These are phyloP conservation scores for Microbotryomycetes sp. DNA, from an alignment of 1,284 basidiomycete species.

Conservation along the genomic window DNA sequence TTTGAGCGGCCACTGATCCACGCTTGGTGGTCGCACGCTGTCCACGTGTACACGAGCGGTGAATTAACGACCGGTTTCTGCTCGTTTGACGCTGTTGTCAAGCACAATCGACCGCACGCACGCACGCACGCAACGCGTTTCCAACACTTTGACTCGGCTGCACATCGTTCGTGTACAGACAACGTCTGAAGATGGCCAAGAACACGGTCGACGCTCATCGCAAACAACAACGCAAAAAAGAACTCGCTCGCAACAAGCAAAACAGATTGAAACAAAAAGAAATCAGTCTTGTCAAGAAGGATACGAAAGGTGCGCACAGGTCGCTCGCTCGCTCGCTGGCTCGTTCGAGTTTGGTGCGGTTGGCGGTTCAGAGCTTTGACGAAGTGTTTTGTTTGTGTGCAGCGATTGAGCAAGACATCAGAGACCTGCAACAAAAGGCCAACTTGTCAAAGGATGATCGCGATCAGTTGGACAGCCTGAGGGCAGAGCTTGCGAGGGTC, in stretches of 20 bases:
- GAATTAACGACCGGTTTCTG: too few species aligned
- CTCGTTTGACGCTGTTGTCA: too few species aligned
- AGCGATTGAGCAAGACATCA: slow-evolving; percentile 34
- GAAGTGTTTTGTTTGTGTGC: not conserved
- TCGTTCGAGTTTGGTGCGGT: not conserved
- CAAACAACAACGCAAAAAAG: slow-evolving; percentile 39
- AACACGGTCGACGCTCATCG: slow-evolving; percentile 41
- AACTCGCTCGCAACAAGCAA: slow-evolving; percentile 39
- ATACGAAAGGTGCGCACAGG: slow-evolving; percentile 19
- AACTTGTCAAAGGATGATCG: slow-evolving; percentile 34
- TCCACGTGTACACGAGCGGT: too few species aligned
- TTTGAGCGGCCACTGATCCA: too few species aligned
- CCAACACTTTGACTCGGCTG: too few species aligned
- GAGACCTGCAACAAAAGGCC: slow-evolving; percentile 17
- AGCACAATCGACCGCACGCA: too few species aligned
- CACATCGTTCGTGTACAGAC: too few species aligned
- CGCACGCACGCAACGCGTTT: too few species aligned
- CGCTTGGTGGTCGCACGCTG: too few species aligned
- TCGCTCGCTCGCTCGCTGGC: not conserved
- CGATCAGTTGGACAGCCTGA: slow-evolving; percentile 55
- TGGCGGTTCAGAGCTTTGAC: slow-evolving; percentile 16
- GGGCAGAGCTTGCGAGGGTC: slow-evolving; percentile 68
- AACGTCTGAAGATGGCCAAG: slow-evolving; percentile 26
- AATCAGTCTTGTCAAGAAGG: slow-evolving; percentile 31
- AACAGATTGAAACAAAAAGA: slow-evolving; percentile 36